These are phyloP conservation scores for Psidium friedrichsthalianum DNA, from an alignment of 345 rosid species.

Conservation along the genomic window DNA sequence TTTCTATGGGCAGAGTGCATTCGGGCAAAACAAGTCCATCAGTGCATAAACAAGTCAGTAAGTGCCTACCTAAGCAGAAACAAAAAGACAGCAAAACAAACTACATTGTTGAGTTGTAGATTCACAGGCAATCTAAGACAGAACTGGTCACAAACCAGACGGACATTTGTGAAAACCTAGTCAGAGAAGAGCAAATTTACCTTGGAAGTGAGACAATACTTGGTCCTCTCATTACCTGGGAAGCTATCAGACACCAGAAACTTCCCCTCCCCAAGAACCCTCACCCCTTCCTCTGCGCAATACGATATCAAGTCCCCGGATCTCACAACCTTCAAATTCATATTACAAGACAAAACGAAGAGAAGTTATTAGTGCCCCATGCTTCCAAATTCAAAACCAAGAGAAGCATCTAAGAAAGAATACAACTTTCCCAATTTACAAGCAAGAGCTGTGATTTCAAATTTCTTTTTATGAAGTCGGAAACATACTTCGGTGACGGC, in stretches of 20 bases:
- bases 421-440: neutral
- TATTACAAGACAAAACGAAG: neutral
- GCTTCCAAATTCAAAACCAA: neutral
- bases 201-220: conserved; percentile 96
- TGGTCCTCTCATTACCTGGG: conserved; percentile 94
- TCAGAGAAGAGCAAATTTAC: conserved; percentile 8
- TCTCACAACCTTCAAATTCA: conserved; percentile 61
- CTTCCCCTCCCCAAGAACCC: conserved; percentile 92
- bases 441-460: neutral
- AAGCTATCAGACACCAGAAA: conserved; percentile 90
- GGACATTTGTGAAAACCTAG: neutral
- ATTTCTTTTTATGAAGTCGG: neutral
- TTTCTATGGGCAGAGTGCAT: neutral
- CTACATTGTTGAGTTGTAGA: neutral
- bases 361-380: neutral
- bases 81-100: neutral
- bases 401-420: neutral
- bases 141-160: neutral
- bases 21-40: neutral
- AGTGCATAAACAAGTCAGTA: accelerated
- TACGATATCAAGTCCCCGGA: conserved; percentile 94
- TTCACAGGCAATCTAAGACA: neutral
- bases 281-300: conserved; percentile 92
- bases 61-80: neutral
- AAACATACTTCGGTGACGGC: conserved; percentile 62